A percentile compares a stretch with the other conserved stretches of the same genome.
Evolutionary conservation across 495 filamentous ascomycete species (phyloP).

Genomic region (Aspergillus incahuasiensis): DNA sequence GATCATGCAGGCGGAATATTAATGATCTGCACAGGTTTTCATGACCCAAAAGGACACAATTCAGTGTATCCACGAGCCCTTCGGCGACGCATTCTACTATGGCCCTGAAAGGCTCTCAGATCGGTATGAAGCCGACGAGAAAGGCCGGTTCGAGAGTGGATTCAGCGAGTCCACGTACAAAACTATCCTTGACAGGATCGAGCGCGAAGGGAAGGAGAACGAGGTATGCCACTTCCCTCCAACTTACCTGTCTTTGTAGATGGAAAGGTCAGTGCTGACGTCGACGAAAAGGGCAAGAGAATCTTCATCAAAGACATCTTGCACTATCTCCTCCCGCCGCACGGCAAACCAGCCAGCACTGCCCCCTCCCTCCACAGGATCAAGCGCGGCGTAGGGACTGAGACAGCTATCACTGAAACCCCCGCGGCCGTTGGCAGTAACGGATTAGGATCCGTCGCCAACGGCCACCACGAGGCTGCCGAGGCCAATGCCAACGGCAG

Average conservation of each 20-base stretch:
- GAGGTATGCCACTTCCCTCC: background rate
- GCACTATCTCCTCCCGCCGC: constrained; percentile 79
- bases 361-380: constrained; percentile 66
- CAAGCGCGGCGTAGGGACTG: constrained; percentile 60
- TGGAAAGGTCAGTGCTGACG: constrained; percentile 35
- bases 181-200: constrained; percentile 67
- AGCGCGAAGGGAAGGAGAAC: constrained; percentile 59
- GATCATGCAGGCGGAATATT: background rate
- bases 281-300: constrained; percentile 55
- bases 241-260: constrained; percentile 4
- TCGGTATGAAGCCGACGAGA: constrained; percentile 70
- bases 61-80: constrained; percentile 86
- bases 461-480: constrained; percentile 22
- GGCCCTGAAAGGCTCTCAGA: constrained; percentile 79
- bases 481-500: background rate
- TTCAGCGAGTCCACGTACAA: constrained; percentile 72
- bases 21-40: constrained; percentile 61
- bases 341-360: constrained; percentile 58
- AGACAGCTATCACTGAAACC: constrained; percentile 22
- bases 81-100: constrained; percentile 94
- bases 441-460: constrained; percentile 12
- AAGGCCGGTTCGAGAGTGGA: constrained; percentile 64
- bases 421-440: constrained; percentile 13
- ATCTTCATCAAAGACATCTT: constrained; percentile 98
- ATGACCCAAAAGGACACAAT: constrained; percentile 85